Conservation (phyloP, 768 basidiomycete species). For the Rhizopogon vinicolor region DNA sequence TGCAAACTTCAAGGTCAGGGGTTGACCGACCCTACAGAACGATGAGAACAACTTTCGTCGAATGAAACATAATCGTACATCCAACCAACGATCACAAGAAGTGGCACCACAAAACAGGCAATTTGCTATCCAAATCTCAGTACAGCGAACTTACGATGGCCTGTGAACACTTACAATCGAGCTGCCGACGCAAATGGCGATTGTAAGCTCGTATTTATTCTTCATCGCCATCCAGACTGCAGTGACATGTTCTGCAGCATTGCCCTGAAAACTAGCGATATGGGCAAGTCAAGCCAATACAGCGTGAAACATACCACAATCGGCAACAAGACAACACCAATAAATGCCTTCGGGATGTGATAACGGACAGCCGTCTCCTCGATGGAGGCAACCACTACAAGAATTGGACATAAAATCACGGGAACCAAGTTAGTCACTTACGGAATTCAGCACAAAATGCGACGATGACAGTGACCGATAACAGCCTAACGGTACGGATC, state of each 20-base stretch:
- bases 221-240: slow-evolving; percentile 90
- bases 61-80: slow-evolving; percentile 40
- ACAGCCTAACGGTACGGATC: slow-evolving; percentile 40
- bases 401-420: not conserved
- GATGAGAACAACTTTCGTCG: slow-evolving; percentile 6
- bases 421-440: slow-evolving; percentile 31
- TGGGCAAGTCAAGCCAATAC: not conserved
- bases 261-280: slow-evolving; percentile 40
- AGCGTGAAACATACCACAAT: slow-evolving; percentile 58
- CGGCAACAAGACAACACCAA: slow-evolving; percentile 82
- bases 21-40: slow-evolving; percentile 50
- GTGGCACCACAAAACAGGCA: slow-evolving; percentile 79
- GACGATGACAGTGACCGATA: slow-evolving; percentile 74
- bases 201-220: slow-evolving; percentile 66
- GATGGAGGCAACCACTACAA: slow-evolving; percentile 80
- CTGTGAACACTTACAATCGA: slow-evolving; percentile 56
- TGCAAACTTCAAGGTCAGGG: slow-evolving; percentile 77
- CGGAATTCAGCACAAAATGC: slow-evolving; percentile 88
- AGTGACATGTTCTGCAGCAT: slow-evolving; percentile 83
- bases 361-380: slow-evolving; percentile 86
- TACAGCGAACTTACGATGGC: not conserved
- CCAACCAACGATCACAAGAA: slow-evolving; percentile 90
- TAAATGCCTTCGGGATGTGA: slow-evolving; percentile 78
- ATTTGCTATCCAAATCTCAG: slow-evolving; percentile 58
- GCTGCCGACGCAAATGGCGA: slow-evolving; percentile 76